Conservation (phyloP, 495 filamentous ascomycete genomes). For the Neurospora pannonica region DNA sequence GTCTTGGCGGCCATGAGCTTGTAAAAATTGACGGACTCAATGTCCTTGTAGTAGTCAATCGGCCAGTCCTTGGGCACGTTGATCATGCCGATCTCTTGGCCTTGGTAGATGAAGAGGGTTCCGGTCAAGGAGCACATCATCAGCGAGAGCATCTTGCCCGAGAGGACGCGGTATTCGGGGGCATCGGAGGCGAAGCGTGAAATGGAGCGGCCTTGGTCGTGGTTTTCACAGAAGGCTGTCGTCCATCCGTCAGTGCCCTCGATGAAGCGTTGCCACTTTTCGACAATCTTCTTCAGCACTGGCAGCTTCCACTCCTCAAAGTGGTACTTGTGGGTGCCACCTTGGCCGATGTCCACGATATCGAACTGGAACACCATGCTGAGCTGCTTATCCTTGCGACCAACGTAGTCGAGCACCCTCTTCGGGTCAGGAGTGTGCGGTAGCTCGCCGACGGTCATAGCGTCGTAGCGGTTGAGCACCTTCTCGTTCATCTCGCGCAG, state of each 20-base stretch:
- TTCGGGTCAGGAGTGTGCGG: conserved; percentile 49
- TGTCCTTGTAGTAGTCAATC: conserved; percentile 62
- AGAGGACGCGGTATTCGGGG: conserved; percentile 34
- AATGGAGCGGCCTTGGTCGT: conserved; percentile 27
- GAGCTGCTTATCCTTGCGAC: conserved; percentile 49
- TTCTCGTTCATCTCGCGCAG: conserved; percentile 47
- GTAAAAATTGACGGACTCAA: conserved; percentile 59
- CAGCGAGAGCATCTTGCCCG: conserved; percentile 49
- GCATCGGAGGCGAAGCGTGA: conserved; percentile 23
- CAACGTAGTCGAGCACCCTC: conserved; percentile 52
- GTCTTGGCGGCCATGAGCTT: conserved; percentile 21
- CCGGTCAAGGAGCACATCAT: conserved; percentile 45
- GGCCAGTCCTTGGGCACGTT: conserved; percentile 58
- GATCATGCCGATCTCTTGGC: conserved; percentile 68
- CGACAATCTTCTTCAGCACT: conserved; percentile 48
- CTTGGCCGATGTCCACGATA: conserved; percentile 50
- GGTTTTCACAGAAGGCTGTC: conserved; percentile 63
- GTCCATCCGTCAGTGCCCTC: conserved; percentile 64
- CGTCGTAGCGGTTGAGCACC: conserved; percentile 59
- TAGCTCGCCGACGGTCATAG: conserved; percentile 64
- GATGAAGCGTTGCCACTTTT: conserved; percentile 60
- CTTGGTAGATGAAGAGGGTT: conserved; percentile 67
- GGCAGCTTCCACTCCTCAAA: conserved; percentile 38
- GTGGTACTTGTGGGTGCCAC: conserved; percentile 31
- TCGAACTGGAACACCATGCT: conserved; percentile 76